Evolutionary conservation across 225 moss, liverwort and hornwort genomes (phyloP), one percentile per base, ranked within the genome.

Genomic region (Pseudoscleropodium purum): DNA sequence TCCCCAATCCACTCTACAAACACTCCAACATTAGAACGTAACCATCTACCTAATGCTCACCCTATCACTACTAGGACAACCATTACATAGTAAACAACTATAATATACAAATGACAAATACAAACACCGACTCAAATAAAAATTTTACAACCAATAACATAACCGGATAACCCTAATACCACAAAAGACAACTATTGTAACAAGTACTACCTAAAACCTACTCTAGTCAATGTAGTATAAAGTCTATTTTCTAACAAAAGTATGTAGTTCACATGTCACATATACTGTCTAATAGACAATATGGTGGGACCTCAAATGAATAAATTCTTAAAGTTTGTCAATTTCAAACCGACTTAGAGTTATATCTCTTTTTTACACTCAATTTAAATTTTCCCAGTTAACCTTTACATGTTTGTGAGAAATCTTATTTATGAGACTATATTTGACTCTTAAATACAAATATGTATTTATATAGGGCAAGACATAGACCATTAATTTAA

Each of bases 201-300:
- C 26, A 41, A 41, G 8, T 41, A 72, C 15, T 72, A 41, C 15
- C 5, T 15, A 1, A 41, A 39, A 39, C 0, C n/a, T 25, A 39
- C 2, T 25, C 8, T 2, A n/a, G 2, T 70, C 2, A 70, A 14
- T 39, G 39, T 70, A 39, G 25, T 39, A 7, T 69, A n/a, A 5
- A 69, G 2, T 69, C 23, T n/a, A 39, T 7, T n/a, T 3, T n/a
- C 11, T 23, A 69, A n/a, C 4, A 69, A 0, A 0, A 1, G 2
- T 13, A n/a, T n/a, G 7, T n/a, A 23, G 7, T n/a, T 21, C 7
- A 21, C 21, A 11, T 68, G 2, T n/a, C 1, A 68, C 21, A 37
- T n/a, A 9, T 66, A 68, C 6, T 21, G 0, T 68, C n/a, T 2
- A n/a, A 0, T 68, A 6, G 4, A 37, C 12, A 37, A n/a, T 68